Conservation (phyloP, 495 filamentous ascomycete genomes). For the Aspergillus affinis region DNA sequence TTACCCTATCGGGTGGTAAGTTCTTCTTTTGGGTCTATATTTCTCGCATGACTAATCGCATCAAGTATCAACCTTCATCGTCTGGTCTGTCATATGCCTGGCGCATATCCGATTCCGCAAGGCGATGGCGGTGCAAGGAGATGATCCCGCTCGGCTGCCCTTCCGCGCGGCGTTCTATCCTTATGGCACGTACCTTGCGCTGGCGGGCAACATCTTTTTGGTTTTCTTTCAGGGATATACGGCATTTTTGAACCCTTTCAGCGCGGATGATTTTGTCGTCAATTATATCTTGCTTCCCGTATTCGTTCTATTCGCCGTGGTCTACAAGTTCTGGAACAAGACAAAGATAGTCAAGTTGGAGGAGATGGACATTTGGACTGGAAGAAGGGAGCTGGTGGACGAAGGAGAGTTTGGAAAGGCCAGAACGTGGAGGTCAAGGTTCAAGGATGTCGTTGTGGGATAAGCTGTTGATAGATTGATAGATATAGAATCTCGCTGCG, state of each 20-base stretch:
- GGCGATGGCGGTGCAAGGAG: constrained; percentile 57
- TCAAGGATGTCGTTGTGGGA: constrained; percentile 28
- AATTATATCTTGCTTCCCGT: constrained; percentile 68
- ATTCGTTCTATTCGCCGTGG: constrained; percentile 57
- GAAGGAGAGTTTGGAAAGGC: constrained; percentile 13
- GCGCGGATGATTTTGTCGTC: constrained; percentile 59
- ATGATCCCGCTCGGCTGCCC: constrained; percentile 51
- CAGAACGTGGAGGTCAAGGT: constrained; percentile 17
- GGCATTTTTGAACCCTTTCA: constrained; percentile 55
- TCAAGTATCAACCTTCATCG: constrained; percentile 62
- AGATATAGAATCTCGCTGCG: neutral
- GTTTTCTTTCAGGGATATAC: constrained; percentile 65
- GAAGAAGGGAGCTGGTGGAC: constrained; percentile 42
- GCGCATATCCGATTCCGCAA: constrained; percentile 67
- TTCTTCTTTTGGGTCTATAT: constrained; percentile 26
- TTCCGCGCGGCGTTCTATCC: constrained; percentile 61
- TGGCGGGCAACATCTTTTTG: constrained; percentile 61
- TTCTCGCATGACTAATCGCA: constrained; percentile 36
- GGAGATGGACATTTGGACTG: constrained; percentile 62
- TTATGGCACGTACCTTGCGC: constrained; percentile 60
- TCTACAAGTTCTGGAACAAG: constrained; percentile 59
- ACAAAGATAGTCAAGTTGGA: constrained; percentile 50
- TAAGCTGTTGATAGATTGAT: constrained; percentile 1
- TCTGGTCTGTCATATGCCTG: constrained; percentile 64
- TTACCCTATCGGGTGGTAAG: constrained; percentile 45